Base-by-base conservation (phyloP, 192 early-diverging fungal genomes). In the Radiomyces spectabilis region DNA sequence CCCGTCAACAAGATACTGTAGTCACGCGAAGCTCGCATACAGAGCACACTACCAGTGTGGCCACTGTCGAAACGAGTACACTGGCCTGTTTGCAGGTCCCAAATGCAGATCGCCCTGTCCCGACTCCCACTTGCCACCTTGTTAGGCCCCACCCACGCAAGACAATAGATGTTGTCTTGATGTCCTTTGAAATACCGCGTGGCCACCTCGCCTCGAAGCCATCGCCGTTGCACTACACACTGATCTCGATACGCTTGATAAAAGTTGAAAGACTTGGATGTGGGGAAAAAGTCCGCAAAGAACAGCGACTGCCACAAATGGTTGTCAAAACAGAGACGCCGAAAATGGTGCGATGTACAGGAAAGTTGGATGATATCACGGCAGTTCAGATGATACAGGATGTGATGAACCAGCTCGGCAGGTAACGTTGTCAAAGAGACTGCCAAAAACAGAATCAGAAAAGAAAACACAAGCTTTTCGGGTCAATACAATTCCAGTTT, bases 161-260 rank as follows among this genome's bases (percentile, higher is more conserved):
- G 77, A 57, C 95, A 98, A 55, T 96, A 89, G 3, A 98, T 88
- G 51, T 86, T 91, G 42, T 86, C 90, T 31, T 40, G 43, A 53
- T 98, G 95, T n/a, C 91, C 91, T 7, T 61, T 57, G 12, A 97
- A 65, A 24, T 82, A 80, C 21, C 63, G 70, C 15, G 79, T 73
- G 9, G 58, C 51, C 13, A 69, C 69, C 2, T 55, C 63, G 13
- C 59, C 76, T 1, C 59, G 52, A 3, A 24, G 37, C 89, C 89
- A 93, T 48, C 70, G 71, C 10, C 44, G 57, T 38, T 81, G 78
- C 1, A 96, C 73, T 27, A 54, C 38, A 16, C 63, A 50, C 9
- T 90, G 78, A 59, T 87, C 77, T 46, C 75, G 64, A 59, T 85
- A 96, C 21, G 9, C n/a, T 5, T 13, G 21, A 15, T n/a, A 41